A percentile compares a stretch with the other conserved stretches of the same genome.
These are phyloP conservation scores for Fusarium sp. DNA, from an alignment of 2,329 filamentous ascomycete species.

Conservation along the genomic window DNA sequence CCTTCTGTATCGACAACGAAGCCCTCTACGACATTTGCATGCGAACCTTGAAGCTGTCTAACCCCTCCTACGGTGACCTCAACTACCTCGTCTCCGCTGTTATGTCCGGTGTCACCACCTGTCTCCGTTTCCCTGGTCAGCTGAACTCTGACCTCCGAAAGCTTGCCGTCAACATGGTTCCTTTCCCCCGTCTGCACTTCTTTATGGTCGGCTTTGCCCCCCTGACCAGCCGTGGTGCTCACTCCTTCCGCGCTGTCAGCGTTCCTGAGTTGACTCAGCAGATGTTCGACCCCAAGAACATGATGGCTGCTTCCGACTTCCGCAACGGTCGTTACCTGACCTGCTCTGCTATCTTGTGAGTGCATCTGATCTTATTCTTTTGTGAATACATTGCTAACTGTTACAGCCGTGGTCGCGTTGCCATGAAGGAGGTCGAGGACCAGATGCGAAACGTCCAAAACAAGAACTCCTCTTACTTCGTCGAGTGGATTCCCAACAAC, in stretches of 20 bases:
- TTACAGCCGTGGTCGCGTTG: slow-evolving; percentile 92
- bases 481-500: slow-evolving; percentile 99
- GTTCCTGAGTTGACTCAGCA: slow-evolving; percentile 99
- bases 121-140: slow-evolving; percentile 98
- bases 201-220: slow-evolving; percentile 99
- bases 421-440: slow-evolving; percentile 99
- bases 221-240: slow-evolving; percentile 85
- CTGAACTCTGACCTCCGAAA: slow-evolving; percentile 99
- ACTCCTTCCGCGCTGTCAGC: slow-evolving; percentile 97
- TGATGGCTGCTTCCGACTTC: slow-evolving; percentile 99
- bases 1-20: slow-evolving; percentile 99
- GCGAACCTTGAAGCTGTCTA: slow-evolving; percentile 98
- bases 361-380: slow-evolving; percentile 36
- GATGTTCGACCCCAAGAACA: slow-evolving; percentile 99
- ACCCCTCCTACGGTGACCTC: slow-evolving; percentile 98
- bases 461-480: slow-evolving; percentile 99
- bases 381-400: slow-evolving; percentile 21
- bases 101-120: slow-evolving; percentile 99
- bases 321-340: slow-evolving; percentile 99
- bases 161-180: slow-evolving; percentile 99
- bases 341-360: slow-evolving; percentile 97
- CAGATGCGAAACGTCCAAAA: slow-evolving; percentile 99
- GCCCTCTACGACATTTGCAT: slow-evolving; percentile 99
- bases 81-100: slow-evolving; percentile 99
- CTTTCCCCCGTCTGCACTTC: slow-evolving; percentile 99